A percentile compares a stretch with the other conserved stretches of the same genome.
Conservation (phyloP, 306 rosid genomes). For the Prosopis cineraria region DNA sequence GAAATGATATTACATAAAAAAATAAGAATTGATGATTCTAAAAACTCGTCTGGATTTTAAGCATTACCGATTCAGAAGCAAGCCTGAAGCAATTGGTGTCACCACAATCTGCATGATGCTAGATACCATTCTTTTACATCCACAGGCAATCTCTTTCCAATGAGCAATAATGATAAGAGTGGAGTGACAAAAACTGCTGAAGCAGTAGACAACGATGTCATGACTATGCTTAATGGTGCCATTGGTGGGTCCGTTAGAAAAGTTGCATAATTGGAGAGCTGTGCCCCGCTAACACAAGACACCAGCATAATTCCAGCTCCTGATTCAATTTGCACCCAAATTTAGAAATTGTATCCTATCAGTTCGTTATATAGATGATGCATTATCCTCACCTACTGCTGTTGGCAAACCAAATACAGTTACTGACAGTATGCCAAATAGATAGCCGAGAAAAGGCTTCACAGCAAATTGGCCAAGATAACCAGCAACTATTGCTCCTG, state of each 20-base stretch:
- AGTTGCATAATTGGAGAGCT: conserved; percentile 92
- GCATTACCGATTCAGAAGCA: conserved; percentile 80
- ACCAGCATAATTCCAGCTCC: conserved; percentile 95
- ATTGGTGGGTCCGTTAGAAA: conserved; percentile 84
- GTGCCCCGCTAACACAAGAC: conserved; percentile 96
- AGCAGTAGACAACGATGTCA: conserved; percentile 95
- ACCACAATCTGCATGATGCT: conserved; percentile 91
- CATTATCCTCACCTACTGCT: conserved; percentile 63
- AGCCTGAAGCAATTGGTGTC: conserved; percentile 78
- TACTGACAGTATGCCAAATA: conserved; percentile 69
- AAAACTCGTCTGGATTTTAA: conserved; percentile 14
- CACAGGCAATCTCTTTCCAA: conserved; percentile 90
- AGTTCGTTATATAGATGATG: conserved; percentile 27
- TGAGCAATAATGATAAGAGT: conserved; percentile 75
- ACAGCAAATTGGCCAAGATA: conserved; percentile 80
- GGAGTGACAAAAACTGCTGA: conserved; percentile 89
- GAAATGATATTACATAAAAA: conserved; percentile 1
- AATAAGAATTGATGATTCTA: conserved; percentile 11
- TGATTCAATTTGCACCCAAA: conserved; percentile 46
- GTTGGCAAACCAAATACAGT: conserved; percentile 72
- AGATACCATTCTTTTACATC: conserved; percentile 94
- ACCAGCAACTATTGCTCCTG: conserved; percentile 75
- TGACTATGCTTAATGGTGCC: conserved; percentile 93
- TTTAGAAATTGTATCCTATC: conserved; percentile 36
- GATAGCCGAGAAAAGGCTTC: conserved; percentile 91